A percentile compares a stretch with the other conserved stretches of the same genome.
Evolutionary conservation across 306 rosid species (phyloP).

Genomic region (Arachis stenosperma): DNA sequence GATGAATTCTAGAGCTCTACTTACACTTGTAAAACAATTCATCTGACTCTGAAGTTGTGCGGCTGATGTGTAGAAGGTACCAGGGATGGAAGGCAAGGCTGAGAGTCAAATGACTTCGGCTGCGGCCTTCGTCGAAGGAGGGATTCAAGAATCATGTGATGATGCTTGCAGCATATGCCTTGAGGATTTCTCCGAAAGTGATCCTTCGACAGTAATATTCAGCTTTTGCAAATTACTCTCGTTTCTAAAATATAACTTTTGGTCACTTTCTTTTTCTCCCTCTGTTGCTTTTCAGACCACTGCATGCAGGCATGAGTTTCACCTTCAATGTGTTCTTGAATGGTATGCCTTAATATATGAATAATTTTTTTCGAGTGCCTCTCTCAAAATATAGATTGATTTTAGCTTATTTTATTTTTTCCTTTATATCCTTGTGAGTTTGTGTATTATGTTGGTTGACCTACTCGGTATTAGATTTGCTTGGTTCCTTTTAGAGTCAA

Average conservation of each 20-base stretch:
- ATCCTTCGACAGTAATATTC: conserved; percentile 79
- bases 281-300: conserved; percentile 66
- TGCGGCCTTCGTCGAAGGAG: conserved; percentile 96
- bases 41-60: conserved; percentile 36
- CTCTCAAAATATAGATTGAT: neutral
- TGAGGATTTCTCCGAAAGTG: conserved; percentile 76
- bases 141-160: conserved; percentile 80
- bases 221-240: conserved; percentile 7
- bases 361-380: neutral
- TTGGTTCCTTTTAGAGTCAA: neutral
- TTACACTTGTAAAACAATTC: neutral
- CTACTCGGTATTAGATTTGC: conserved; percentile 9
- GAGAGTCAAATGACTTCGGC: conserved; percentile 73
- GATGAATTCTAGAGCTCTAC: neutral
- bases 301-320: conserved; percentile 87
- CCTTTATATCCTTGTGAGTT: neutral
- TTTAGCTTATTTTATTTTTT: neutral
- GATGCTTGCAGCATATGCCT: conserved; percentile 99
- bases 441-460: neutral
- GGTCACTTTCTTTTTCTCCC: conserved; percentile 28
- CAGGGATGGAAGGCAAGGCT: conserved; percentile 55
- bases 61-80: conserved; percentile 49
- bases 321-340: conserved; percentile 96
- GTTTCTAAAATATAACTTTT: conserved; percentile 13
- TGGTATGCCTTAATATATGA: conserved; percentile 57